A percentile compares a stretch with the other conserved stretches of the same genome.
These are phyloP conservation scores for Cornus florida DNA, from an alignment of 148 eudicot species.

Conservation along the genomic window DNA sequence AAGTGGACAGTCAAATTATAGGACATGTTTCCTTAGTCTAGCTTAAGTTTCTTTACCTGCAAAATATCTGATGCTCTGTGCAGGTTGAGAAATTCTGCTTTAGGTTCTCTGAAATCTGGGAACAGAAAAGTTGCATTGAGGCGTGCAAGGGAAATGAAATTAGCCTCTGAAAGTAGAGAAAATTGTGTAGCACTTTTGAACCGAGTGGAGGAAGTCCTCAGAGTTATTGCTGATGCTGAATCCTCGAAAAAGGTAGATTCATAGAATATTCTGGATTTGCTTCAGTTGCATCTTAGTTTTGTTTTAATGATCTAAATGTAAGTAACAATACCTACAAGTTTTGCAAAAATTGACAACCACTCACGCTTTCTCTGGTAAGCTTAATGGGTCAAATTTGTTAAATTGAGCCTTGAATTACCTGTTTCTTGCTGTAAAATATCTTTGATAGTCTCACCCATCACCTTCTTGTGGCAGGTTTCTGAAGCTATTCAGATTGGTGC, in stretches of 20 bases:
- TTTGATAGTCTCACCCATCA: not conserved
- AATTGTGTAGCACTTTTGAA: slow-evolving; percentile 47
- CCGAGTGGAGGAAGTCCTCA: slow-evolving; percentile 78
- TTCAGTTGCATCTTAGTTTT: slow-evolving; percentile 4
- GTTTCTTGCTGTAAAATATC: not conserved
- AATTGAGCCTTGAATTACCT: not conserved
- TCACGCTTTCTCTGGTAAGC: not conserved
- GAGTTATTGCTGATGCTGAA: slow-evolving; percentile 67
- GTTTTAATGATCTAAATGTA: not conserved
- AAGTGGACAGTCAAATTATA: not conserved
- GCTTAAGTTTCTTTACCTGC: not conserved
- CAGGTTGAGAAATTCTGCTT: slow-evolving; percentile 63
- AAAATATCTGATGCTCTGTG: slow-evolving; percentile 9
- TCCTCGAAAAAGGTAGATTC: slow-evolving; percentile 70
- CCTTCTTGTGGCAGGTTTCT: slow-evolving; percentile 48
- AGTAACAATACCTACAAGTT: not conserved
- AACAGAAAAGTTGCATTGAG: slow-evolving; percentile 60
- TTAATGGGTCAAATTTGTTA: not conserved
- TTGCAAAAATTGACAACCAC: not conserved
- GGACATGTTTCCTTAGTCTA: not conserved
- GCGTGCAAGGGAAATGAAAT: slow-evolving; percentile 73
- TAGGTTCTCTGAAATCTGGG: slow-evolving; percentile 62
- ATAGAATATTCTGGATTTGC: slow-evolving; percentile 6
- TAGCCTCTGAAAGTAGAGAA: slow-evolving; percentile 69
- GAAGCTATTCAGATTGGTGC: slow-evolving; percentile 79